Conservation (phyloP, 2,329 filamentous ascomycete species). For the Trichoderma atrobrunneum region DNA sequence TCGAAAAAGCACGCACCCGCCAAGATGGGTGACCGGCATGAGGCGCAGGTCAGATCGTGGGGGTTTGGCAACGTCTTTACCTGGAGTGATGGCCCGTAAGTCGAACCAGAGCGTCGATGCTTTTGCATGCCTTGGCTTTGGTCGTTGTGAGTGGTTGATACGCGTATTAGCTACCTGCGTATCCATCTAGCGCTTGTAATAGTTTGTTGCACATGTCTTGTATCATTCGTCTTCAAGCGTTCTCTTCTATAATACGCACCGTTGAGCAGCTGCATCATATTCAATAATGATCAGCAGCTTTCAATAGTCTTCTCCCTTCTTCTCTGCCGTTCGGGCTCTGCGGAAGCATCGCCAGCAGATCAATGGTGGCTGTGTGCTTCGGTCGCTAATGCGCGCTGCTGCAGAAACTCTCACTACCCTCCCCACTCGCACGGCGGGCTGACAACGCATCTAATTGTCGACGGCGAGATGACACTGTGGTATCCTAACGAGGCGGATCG, state of each 20-base stretch:
- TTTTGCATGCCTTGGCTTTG: background rate
- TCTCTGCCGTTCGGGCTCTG: background rate
- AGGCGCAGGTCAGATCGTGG: conserved; percentile 65
- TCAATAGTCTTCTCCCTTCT: background rate
- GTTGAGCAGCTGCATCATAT: background rate
- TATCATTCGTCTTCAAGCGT: background rate
- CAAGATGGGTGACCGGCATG: conserved; percentile 36
- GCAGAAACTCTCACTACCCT: conserved; percentile 64
- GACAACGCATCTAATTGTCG: conserved; percentile 68
- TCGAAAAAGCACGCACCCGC: background rate
- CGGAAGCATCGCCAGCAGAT: background rate
- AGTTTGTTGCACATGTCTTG: background rate
- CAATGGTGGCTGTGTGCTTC: conserved; percentile 1
- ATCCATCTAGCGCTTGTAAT: background rate
- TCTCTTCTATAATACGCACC: background rate
- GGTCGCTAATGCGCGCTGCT: background rate
- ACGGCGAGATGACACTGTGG: conserved; percentile 62
- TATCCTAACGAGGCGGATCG: conserved; percentile 59
- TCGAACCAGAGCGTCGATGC: background rate
- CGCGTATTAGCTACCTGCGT: background rate
- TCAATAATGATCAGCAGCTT: background rate
- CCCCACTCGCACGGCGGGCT: conserved; percentile 63
- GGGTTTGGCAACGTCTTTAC: conserved; percentile 68
- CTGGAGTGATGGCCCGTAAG: conserved; percentile 68
- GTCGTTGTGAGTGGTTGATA: background rate